phyloP scores from a whole-genome alignment of 345 rosid species.

The Jatropha curcas region DNA sequence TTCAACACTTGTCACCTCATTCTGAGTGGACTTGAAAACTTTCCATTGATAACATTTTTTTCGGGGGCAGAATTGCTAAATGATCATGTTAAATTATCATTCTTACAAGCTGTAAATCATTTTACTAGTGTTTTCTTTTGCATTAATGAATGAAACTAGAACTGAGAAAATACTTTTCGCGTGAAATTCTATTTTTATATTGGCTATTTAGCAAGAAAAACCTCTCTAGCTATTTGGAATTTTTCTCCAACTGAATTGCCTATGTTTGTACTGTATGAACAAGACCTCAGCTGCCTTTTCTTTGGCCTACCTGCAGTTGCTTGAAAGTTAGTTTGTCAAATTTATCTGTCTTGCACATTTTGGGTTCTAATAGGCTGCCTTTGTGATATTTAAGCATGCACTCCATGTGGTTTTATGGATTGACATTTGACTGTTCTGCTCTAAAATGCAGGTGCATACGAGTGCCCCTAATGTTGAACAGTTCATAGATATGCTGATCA shows the following conservation, averaged over 20 bases:
- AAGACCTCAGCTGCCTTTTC: not conserved
- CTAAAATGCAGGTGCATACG: slow-evolving; percentile 69
- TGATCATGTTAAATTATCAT: not conserved
- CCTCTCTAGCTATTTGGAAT: not conserved
- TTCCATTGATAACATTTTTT: not conserved
- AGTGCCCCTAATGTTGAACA: slow-evolving; percentile 77
- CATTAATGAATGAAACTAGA: not conserved
- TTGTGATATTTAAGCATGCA: slow-evolving; percentile 10
- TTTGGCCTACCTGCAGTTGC: not conserved
- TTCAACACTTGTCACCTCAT: not conserved
- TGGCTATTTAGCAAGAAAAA: not conserved
- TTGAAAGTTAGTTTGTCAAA: not conserved
- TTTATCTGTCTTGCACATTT: not conserved
- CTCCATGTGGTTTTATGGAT: not conserved
- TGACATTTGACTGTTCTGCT: slow-evolving; percentile 12
- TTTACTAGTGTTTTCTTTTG: not conserved
- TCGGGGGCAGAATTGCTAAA: not conserved
- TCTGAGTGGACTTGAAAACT: not conserved
- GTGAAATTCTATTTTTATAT: not conserved
- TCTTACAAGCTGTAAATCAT: not conserved
- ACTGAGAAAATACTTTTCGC: not conserved
- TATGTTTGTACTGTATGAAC: not conserved
- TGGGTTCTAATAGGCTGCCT: not conserved
- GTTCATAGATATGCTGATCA: slow-evolving; percentile 68
- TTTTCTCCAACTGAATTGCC: not conserved